These are phyloP conservation scores for Metschnikowia cubensis DNA, from an alignment of 805 yeast genomes.

Conservation along the genomic window DNA sequence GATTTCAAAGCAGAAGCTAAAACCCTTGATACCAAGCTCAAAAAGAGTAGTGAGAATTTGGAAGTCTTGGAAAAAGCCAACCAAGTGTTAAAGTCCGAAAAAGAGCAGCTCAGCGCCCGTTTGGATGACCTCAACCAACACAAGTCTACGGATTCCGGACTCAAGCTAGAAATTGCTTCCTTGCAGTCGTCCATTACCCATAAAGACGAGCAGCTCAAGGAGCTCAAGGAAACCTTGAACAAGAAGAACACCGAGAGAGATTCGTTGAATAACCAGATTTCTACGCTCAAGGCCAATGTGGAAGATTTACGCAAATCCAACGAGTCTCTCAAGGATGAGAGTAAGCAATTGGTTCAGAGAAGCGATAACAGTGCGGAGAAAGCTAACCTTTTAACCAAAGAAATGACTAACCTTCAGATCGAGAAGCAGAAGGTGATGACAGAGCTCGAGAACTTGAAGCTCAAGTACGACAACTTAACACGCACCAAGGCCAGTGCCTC, in stretches of 20 bases:
- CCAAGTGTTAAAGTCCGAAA: constrained; percentile 22
- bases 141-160: constrained; percentile 39
- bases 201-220: constrained; percentile 41
- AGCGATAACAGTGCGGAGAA: constrained; percentile 38
- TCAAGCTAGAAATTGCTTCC: constrained; percentile 48
- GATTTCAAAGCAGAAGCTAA: background rate
- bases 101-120: constrained; percentile 34
- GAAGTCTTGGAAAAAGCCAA: constrained; percentile 23
- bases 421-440: constrained; percentile 40
- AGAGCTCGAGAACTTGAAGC: constrained; percentile 38
- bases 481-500: constrained; percentile 33
- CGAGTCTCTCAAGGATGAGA: constrained; percentile 33
- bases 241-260: constrained; percentile 34
- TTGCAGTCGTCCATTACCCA: constrained; percentile 41
- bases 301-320: constrained; percentile 38
- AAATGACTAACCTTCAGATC: constrained; percentile 38
- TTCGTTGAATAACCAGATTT: constrained; percentile 33
- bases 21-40: background rate
- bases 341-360: constrained; percentile 37
- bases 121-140: constrained; percentile 27
- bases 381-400: constrained; percentile 29
- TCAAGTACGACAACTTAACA: constrained; percentile 31
- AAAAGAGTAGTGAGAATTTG: constrained; percentile 14
- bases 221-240: constrained; percentile 33
- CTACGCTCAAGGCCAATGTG: constrained; percentile 39